These are phyloP conservation scores for Trichoderma hamatum DNA, from an alignment of 2,329 filamentous ascomycete genomes.

Conservation along the genomic window DNA sequence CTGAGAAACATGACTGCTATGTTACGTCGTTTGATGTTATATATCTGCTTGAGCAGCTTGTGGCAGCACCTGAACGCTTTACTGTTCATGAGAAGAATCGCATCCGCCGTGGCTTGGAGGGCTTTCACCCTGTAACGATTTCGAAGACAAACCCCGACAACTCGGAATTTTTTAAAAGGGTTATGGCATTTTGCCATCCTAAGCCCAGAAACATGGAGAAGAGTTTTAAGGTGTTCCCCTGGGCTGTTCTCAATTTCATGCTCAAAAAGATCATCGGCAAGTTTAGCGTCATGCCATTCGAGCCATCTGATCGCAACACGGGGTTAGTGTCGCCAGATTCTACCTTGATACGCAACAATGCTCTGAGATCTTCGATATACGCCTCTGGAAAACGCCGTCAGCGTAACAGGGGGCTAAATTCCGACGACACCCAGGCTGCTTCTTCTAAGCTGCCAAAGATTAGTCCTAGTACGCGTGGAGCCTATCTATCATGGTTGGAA, in stretches of 20 bases:
- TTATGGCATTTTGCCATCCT: constrained; percentile 94
- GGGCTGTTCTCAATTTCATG: constrained; percentile 83
- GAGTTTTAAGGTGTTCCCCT: constrained; percentile 97
- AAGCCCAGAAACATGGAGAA: constrained; percentile 99
- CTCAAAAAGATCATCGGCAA: constrained; percentile 98
- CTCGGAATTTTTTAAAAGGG: constrained; percentile 97
- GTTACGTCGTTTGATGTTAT: constrained; percentile 99
- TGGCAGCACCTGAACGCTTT: constrained; percentile 75
- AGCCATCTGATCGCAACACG: no score
- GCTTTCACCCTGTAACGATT: constrained; percentile 90
- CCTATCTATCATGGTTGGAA: neutral
- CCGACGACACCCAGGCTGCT: neutral
- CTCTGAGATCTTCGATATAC: no score
- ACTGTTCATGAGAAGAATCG: constrained; percentile 98
- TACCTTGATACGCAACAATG: no score
- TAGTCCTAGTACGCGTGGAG: neutral
- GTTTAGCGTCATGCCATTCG: constrained; percentile 62
- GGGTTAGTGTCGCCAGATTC: no score
- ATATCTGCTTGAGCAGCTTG: constrained; percentile 86
- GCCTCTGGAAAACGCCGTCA: neutral
- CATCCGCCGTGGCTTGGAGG: constrained; percentile 91
- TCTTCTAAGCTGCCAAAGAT: neutral
- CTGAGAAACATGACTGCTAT: constrained; percentile 84
- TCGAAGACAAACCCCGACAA: constrained; percentile 91
- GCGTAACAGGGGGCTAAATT: neutral